Conservation (phyloP, 176 grass and related monocot genomes). For the Ampelocalamus luodianensis region DNA sequence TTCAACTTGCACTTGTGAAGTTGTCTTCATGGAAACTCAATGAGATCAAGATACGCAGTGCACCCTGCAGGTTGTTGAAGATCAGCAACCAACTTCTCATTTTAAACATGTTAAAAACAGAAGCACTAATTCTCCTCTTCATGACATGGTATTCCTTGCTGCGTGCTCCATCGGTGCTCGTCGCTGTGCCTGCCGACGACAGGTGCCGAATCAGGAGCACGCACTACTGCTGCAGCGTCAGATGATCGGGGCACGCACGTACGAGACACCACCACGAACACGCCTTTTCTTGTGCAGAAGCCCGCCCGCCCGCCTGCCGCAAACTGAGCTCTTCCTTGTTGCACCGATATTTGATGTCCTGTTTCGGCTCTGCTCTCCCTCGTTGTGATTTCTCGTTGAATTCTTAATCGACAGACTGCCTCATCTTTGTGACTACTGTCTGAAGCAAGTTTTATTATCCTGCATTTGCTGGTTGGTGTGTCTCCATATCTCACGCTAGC, state of each 20-base stretch:
- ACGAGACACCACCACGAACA: no score
- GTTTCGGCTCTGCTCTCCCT: neutral
- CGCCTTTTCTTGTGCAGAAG: neutral
- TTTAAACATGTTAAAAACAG: neutral
- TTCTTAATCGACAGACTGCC: neutral
- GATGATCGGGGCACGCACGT: neutral
- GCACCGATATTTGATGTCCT: neutral
- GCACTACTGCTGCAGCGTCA: neutral
- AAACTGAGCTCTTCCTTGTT: neutral
- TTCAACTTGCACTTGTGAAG: neutral
- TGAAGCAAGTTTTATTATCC: no score
- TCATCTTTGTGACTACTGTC: no score
- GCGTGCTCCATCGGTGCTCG: neutral
- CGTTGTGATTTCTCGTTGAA: no score
- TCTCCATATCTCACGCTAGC: no score
- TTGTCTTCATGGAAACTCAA: neutral
- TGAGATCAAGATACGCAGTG: neutral
- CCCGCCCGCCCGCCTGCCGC: neutral
- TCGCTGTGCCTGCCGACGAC: neutral
- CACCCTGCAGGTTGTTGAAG: neutral
- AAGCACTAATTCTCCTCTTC: neutral
- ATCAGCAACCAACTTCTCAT: neutral
- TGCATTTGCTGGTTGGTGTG: no score
- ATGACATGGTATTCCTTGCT: neutral
- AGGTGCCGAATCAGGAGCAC: neutral